Conservation (phyloP, 768 basidiomycete genomes). For the Macrocybe gigantea region DNA sequence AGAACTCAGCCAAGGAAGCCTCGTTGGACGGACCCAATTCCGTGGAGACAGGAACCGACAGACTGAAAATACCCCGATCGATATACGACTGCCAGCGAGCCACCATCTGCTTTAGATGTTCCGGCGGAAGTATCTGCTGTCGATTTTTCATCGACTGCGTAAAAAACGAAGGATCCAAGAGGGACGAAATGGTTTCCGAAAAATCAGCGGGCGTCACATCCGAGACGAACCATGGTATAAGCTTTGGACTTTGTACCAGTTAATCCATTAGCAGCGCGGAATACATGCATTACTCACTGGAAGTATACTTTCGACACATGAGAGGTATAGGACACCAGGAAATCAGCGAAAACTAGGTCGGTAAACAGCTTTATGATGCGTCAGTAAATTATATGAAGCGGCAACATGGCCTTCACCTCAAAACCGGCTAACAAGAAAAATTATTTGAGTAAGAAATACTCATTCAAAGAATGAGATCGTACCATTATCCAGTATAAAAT, state of each 20-base stretch:
- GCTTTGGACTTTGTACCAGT: conserved; percentile 61
- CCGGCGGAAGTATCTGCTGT: neutral
- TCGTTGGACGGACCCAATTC: conserved; percentile 40
- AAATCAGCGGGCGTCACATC: conserved; percentile 92
- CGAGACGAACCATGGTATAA: conserved; percentile 96
- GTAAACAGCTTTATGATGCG: conserved; percentile 68
- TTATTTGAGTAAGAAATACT: neutral
- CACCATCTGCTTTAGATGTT: conserved; percentile 54
- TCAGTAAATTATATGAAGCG: neutral
- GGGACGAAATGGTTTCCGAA: conserved; percentile 41
- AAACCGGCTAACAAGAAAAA: conserved; percentile 63
- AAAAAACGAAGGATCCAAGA: conserved; percentile 67
- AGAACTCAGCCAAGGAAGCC: conserved; percentile 42
- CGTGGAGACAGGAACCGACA: conserved; percentile 62
- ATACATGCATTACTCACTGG: conserved; percentile 53
- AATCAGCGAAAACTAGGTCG: conserved; percentile 90
- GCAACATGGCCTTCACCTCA: conserved; percentile 46
- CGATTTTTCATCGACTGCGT: neutral
- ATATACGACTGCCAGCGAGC: conserved; percentile 71
- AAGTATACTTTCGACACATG: conserved; percentile 80
- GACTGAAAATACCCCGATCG: conserved; percentile 59
- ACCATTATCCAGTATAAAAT: conserved; percentile 94
- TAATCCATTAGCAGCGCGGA: conserved; percentile 1
- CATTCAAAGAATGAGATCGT: neutral
- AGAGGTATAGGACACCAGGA: conserved; percentile 84